Evolutionary conservation across 352 stramenopile genomes (phyloP), one percentile per base, ranked within the genome.

Genomic region (Phytophthora melonis): DNA sequence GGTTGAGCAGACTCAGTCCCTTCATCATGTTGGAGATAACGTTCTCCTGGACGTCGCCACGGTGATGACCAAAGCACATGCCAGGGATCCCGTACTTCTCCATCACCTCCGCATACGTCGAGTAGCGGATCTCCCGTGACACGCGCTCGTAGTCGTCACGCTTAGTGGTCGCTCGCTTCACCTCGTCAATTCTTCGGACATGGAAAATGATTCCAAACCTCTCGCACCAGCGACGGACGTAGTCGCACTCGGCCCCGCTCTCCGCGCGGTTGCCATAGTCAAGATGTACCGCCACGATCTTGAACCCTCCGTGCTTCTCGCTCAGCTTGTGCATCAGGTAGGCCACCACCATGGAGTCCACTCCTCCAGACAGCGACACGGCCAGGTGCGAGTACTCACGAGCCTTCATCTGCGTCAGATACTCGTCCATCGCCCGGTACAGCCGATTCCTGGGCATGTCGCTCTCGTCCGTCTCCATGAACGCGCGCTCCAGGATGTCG

Each of bases 291-390:
- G 93, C 95, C 53, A 97, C 82, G 61, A 99, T 83, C 32, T 43
- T 60, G 58, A 83, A 93, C 19, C 81, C 74, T 72, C 82, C 81
- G 64, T 93, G 84, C 23, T 79, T 72, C 0, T 72, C 59, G 2
- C 84, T 83, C 30, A 99, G 81, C 54, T 95, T 89, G 59, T 94
- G 84, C 39, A 99, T 87, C 63, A 98, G 81, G 67, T 96, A 92
- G 47, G 94, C 93, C 68, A 99, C 94, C 18, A 99, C 98, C 98
- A 99, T 99, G 58, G 94, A 99, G 82, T 99, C 98, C 18, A 99
- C 98, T 60, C 96, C 96, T 53, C 97, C 97, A 6, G 94, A 99
- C 21, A 99, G 81, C 43, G 93, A 98, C 8, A 99, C 89, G 27
- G 97, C 93, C 36, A 96, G 50, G 63, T 89, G 71, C 16, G 83